phyloP scores from a whole-genome alignment of 345 rosid species.

The Noccaea bulbosa region DNA sequence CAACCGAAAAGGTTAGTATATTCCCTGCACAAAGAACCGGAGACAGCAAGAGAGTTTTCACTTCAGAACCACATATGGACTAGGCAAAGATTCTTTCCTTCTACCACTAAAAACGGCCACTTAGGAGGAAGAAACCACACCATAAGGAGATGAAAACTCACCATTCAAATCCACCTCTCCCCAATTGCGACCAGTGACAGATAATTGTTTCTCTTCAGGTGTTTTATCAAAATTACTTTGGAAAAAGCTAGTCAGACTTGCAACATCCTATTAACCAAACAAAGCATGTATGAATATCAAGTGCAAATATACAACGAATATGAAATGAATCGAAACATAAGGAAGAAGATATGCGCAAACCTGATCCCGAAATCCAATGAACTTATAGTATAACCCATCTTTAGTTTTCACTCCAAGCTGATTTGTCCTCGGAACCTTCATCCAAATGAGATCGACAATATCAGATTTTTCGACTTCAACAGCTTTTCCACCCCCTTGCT shows the following conservation, averaged over 20 bases:
- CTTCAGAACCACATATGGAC: background rate
- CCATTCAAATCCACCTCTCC: conserved; percentile 96
- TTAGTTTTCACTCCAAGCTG: conserved; percentile 77
- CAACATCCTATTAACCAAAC: conserved; percentile 64
- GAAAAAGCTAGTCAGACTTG: conserved; percentile 73
- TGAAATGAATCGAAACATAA: background rate
- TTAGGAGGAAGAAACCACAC: background rate
- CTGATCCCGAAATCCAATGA: conserved; percentile 89
- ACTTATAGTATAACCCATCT: conserved; percentile 88
- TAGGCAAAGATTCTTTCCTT: background rate
- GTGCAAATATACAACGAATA: background rate
- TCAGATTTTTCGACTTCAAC: conserved; percentile 91
- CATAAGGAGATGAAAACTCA: conserved; percentile 34
- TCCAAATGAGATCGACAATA: conserved; percentile 77
- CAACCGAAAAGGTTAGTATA: conserved; percentile 79
- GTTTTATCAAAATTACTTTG: conserved; percentile 70
- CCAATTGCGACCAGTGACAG: conserved; percentile 94
- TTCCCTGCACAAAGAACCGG: conserved; percentile 57
- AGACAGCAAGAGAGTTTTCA: background rate
- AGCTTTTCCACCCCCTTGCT: conserved; percentile 95
- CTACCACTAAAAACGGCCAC: background rate
- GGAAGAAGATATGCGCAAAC: conserved; percentile 44
- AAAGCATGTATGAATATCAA: background rate
- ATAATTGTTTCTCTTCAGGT: conserved; percentile 86
- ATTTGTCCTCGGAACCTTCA: conserved; percentile 83